These are phyloP conservation scores for Euphorbia schlechtendalii DNA, from an alignment of 441 rosid species.

Conservation along the genomic window DNA sequence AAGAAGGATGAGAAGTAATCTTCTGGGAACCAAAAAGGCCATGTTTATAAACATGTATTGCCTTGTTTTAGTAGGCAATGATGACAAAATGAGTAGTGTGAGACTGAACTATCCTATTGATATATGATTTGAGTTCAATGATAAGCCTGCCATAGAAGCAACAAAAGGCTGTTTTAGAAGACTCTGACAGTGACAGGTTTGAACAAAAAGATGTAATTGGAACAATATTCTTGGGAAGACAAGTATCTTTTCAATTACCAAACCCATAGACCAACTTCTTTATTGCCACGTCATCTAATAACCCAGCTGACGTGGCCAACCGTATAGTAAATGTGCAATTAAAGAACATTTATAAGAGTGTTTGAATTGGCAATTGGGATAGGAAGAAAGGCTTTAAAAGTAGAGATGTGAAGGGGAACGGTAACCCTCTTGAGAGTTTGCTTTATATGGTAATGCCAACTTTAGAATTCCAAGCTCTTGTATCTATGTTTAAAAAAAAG, in stretches of 20 bases:
- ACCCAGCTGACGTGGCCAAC: slow-evolving; percentile 22
- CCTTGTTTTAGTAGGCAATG: slow-evolving; percentile 19
- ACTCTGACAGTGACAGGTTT: slow-evolving; percentile 84
- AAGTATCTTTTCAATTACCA: slow-evolving; percentile 44
- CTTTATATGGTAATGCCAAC: slow-evolving; percentile 30
- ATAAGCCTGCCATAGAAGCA: slow-evolving; percentile 50
- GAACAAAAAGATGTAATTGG: slow-evolving; percentile 67
- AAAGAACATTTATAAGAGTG: neutral
- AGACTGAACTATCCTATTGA: slow-evolving; percentile 19
- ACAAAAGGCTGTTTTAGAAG: slow-evolving; percentile 51
- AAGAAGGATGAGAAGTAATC: slow-evolving; percentile 31
- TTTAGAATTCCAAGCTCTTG: slow-evolving; percentile 55
- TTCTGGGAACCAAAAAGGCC: slow-evolving; percentile 31
- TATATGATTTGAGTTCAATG: slow-evolving; percentile 33
- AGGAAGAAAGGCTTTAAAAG: slow-evolving; percentile 41
- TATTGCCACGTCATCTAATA: slow-evolving; percentile 27
- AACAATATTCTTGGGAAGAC: slow-evolving; percentile 60
- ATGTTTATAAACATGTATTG: slow-evolving; percentile 23
- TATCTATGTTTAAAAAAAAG: slow-evolving; percentile 31
- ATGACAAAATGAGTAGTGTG: slow-evolving; percentile 23
- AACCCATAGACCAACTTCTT: slow-evolving; percentile 27
- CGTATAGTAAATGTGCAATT: neutral
- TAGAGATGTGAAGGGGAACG: slow-evolving; percentile 32
- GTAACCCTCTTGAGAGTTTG: slow-evolving; percentile 19
- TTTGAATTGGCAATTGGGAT: slow-evolving; percentile 7